These are phyloP conservation scores for Aschersonia sp. DNA, from an alignment of 2,329 filamentous ascomycete species.

Conservation along the genomic window DNA sequence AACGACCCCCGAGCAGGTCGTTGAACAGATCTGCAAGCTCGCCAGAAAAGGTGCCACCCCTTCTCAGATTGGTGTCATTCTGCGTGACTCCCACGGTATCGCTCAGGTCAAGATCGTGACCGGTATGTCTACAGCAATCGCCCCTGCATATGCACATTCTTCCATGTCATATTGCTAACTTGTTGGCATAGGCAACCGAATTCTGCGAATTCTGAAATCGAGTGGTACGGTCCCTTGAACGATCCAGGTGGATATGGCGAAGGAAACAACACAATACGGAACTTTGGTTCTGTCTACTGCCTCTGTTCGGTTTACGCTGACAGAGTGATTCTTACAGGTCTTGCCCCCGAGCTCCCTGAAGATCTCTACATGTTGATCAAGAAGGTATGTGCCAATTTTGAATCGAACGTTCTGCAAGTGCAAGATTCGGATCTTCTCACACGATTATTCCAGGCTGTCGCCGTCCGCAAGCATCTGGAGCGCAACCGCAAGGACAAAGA, in stretches of 20 bases:
- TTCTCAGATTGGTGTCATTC: conserved; percentile 96
- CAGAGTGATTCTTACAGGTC: conserved; percentile 88
- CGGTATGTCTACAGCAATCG: conserved; percentile 43
- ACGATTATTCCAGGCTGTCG: conserved; percentile 53
- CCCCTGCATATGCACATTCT: not conserved
- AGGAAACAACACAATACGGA: conserved; percentile 11
- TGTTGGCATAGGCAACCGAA: conserved; percentile 76
- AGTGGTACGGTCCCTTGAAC: conserved; percentile 58
- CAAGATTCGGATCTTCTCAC: not conserved
- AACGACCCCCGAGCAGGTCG: conserved; percentile 95
- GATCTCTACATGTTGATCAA: conserved; percentile 99
- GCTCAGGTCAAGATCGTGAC: conserved; percentile 96
- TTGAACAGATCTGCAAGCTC: conserved; percentile 98
- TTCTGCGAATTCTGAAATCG: conserved; percentile 96
- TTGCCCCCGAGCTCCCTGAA: conserved; percentile 96
- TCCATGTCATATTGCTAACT: conserved; percentile 18
- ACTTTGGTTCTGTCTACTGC: conserved; percentile 31
- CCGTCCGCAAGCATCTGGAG: conserved; percentile 99
- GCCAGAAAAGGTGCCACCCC: conserved; percentile 97
- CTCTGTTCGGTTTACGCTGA: conserved; percentile 89
- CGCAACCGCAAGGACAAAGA: conserved; percentile 99
- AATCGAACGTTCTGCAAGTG: not conserved
- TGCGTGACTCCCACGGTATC: conserved; percentile 95
- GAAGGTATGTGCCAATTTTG: conserved; percentile 51
- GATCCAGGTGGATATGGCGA: conserved; percentile 9